A percentile compares a stretch with the other conserved stretches of the same genome.
phyloP scores from a whole-genome alignment of 495 filamentous ascomycete species.

The Mytilinidion resinicola region DNA sequence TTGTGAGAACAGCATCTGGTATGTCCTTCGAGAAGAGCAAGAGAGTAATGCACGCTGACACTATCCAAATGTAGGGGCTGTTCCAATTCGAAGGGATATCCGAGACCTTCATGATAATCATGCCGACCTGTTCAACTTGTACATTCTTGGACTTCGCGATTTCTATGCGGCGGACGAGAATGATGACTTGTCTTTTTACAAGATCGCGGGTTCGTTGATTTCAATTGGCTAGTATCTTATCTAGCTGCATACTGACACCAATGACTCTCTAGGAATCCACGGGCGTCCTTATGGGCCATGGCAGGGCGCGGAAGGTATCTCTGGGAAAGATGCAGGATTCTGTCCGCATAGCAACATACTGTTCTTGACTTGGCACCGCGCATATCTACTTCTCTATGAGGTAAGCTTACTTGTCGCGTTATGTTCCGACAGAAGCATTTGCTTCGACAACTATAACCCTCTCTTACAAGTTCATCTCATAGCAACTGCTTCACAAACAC shows the following conservation, averaged over 20 bases:
- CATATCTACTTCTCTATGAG: constrained; percentile 23
- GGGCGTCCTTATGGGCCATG: constrained; percentile 45
- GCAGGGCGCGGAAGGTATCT: constrained; percentile 38
- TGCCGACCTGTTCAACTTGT: constrained; percentile 18
- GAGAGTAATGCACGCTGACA: too few relatives aligned
- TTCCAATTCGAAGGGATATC: constrained; percentile 12
- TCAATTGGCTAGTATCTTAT: constrained; percentile 4
- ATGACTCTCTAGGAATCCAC: constrained; percentile 42
- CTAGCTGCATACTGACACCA: constrained; percentile 1
- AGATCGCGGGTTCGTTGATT: constrained; percentile 40
- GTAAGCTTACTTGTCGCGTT: background rate
- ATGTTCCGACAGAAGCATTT: background rate
- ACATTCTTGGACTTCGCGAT: constrained; percentile 13
- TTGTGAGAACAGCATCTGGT: too few relatives aligned
- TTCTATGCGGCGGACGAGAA: constrained; percentile 28
- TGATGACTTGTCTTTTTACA: constrained; percentile 44
- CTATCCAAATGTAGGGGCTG: constrained; percentile 2
- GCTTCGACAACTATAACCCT: background rate
- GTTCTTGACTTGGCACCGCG: constrained; percentile 22
- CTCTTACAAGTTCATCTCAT: background rate
- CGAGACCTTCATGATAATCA: constrained; percentile 18
- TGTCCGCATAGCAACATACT: constrained; percentile 31
- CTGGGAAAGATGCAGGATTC: constrained; percentile 38
- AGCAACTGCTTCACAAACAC: constrained; percentile 20
- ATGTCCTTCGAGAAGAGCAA: too few relatives aligned